These are phyloP conservation scores for Pyrus bretschneideri DNA, from an alignment of 306 rosid genomes.

Conservation along the genomic window DNA sequence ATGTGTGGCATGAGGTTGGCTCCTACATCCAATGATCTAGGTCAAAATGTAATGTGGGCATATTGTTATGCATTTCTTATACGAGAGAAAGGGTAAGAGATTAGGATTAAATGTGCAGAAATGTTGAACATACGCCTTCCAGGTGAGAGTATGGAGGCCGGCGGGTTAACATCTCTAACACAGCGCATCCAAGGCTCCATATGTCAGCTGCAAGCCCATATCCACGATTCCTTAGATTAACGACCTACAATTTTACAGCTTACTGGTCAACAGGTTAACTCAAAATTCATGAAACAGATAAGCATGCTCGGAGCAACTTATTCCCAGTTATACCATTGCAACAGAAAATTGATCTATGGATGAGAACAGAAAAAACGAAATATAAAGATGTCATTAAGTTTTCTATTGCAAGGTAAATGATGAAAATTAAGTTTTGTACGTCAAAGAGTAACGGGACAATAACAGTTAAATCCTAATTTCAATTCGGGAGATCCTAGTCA, in stretches of 20 bases:
- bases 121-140: conserved; percentile 50
- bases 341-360: neutral
- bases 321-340: neutral
- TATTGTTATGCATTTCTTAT: neutral
- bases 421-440: neutral
- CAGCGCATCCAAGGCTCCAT: conserved; percentile 98
- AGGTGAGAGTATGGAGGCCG: conserved; percentile 55
- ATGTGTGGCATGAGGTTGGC: neutral
- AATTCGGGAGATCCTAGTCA: neutral
- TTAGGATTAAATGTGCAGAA: neutral
- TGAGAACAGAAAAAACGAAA: neutral
- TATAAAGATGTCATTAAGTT: neutral
- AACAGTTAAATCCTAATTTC: neutral
- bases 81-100: neutral
- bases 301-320: neutral
- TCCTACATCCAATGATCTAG: neutral
- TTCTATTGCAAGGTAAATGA: neutral
- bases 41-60: neutral
- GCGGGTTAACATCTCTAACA: conserved; percentile 81
- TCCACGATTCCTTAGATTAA: conserved; percentile 60
- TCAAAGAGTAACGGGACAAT: neutral
- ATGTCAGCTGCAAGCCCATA: conserved; percentile 90
- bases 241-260: conserved; percentile 52
- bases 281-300: neutral
- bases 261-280: neutral